Evolutionary conservation across 371 early-diverging fungal genomes (phyloP).

Genomic region (Mucor lusitanicus): DNA sequence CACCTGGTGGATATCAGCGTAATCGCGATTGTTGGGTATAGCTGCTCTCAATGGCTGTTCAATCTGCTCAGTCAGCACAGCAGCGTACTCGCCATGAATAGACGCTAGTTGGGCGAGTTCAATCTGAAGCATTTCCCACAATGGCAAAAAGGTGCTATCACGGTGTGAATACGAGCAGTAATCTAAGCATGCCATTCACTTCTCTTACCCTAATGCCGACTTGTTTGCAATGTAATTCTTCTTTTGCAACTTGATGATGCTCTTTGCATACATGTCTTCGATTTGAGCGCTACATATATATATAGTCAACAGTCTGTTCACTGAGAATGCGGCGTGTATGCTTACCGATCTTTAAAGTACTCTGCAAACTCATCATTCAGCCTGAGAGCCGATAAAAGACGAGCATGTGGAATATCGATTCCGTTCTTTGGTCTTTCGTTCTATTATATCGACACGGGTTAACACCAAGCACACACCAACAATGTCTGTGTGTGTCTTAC

Average conservation of each 20-base stretch:
- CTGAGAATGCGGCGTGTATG: background rate
- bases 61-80: constrained; percentile 10
- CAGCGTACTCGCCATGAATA: constrained; percentile 17
- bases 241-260: constrained; percentile 10
- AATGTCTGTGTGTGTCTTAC: constrained; percentile 13
- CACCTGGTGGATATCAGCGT: background rate
- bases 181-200: background rate
- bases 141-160: constrained; percentile 21
- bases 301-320: no score
- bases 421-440: constrained; percentile 57
- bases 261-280: constrained; percentile 25
- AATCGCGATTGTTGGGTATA: background rate
- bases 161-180: background rate
- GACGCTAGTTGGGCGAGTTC: constrained; percentile 11
- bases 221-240: constrained; percentile 19
- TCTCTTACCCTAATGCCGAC: constrained; percentile 16
- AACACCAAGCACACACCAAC: background rate
- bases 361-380: constrained; percentile 63
- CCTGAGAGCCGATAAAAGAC: constrained; percentile 47
- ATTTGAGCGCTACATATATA: constrained; percentile 25
- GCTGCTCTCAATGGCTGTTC: constrained; percentile 17
- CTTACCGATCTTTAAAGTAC: constrained; percentile 60
- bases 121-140: constrained; percentile 21
- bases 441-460: constrained; percentile 33
- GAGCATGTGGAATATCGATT: constrained; percentile 49